A percentile compares a stretch with the other conserved stretches of the same genome.
phyloP scores from a whole-genome alignment of 2,329 filamentous ascomycete genomes.

The Cadophora malorum region DNA sequence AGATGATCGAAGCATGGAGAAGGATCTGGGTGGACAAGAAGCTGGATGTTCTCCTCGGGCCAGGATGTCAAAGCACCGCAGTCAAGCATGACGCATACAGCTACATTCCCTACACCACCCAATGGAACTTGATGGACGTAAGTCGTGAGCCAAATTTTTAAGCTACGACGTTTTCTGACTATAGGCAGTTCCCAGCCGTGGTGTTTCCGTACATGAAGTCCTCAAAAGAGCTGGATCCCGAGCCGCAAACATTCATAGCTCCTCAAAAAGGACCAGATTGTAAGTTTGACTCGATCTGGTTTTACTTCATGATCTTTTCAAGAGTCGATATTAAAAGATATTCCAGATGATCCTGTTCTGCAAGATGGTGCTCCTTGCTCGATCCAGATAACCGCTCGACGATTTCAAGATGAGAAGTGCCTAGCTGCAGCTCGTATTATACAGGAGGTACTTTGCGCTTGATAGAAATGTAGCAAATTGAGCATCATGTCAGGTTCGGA shows the following conservation, averaged over 20 bases:
- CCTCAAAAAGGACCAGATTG: conserved; percentile 10
- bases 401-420: conserved; percentile 13
- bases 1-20: conserved; percentile 5
- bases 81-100: conserved; percentile 9
- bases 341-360: conserved; percentile 7
- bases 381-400: conserved; percentile 4
- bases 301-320: background rate
- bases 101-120: conserved; percentile 10
- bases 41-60: background rate
- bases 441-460: background rate
- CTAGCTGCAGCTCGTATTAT: conserved; percentile 15
- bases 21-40: background rate
- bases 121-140: conserved; percentile 16
- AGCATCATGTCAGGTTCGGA: background rate
- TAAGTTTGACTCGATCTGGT: background rate
- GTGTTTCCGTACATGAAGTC: conserved; percentile 5
- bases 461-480: background rate
- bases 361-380: conserved; percentile 14
- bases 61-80: conserved; percentile 8
- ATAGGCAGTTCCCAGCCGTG: background rate
- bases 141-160: background rate
- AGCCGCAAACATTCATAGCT: background rate
- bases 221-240: conserved; percentile 7
- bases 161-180: background rate
- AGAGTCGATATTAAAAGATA: background rate